phyloP scores from a whole-genome alignment of 208 protist genomes.

The Naegleria fowleri region DNA sequence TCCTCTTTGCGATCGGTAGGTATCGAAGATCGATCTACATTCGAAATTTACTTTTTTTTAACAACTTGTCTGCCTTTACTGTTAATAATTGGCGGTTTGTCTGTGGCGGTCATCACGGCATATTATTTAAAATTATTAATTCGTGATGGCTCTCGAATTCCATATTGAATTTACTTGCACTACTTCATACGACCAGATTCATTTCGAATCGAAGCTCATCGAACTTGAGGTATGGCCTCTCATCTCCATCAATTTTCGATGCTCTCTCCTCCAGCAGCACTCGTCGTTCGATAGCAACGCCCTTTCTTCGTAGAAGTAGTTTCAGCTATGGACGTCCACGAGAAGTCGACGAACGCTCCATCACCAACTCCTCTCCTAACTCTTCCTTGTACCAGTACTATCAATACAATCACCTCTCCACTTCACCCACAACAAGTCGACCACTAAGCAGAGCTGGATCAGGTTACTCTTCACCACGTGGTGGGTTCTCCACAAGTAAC shows the following conservation, averaged over 20 bases:
- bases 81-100: neutral
- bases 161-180: no score
- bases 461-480: neutral
- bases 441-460: neutral
- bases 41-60: neutral
- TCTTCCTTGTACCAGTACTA: neutral
- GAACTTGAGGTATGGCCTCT: neutral
- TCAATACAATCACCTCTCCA: neutral
- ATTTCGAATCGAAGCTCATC: neutral
- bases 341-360: neutral
- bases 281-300: neutral
- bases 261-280: neutral
- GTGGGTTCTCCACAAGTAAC: neutral
- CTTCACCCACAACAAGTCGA: neutral
- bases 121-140: neutral
- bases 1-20: neutral
- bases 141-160: neutral
- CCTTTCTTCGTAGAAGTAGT: neutral
- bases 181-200: neutral
- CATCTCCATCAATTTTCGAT: neutral
- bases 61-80: neutral
- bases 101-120: neutral
- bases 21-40: neutral
- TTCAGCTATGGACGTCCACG: neutral
- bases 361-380: neutral